phyloP scores from a whole-genome alignment of 805 yeast genomes.

The Kluyveromyces dobzhanskii region DNA sequence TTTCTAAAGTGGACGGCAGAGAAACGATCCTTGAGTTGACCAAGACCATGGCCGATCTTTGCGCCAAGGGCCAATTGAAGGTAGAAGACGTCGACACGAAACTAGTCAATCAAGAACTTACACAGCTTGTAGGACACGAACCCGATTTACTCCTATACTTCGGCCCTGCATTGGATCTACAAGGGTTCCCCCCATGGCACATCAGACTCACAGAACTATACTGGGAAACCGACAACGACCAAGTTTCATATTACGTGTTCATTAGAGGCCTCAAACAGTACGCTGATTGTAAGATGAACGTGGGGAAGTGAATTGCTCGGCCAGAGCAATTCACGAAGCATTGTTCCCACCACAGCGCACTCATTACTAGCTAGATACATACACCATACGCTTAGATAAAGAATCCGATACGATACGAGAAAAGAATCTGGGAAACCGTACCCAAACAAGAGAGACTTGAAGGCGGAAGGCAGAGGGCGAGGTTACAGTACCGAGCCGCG shows the following conservation, averaged over 20 bases:
- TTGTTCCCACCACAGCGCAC: too few relatives aligned
- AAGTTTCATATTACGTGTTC: constrained; percentile 76
- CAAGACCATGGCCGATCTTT: constrained; percentile 72
- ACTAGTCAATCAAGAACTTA: constrained; percentile 64
- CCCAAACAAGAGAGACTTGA: too few relatives aligned
- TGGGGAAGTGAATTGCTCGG: constrained; percentile 76
- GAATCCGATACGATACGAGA: too few relatives aligned
- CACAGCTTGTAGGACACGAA: constrained; percentile 76
- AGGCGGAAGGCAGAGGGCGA: too few relatives aligned
- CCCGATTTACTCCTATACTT: constrained; percentile 84
- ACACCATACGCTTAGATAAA: too few relatives aligned
- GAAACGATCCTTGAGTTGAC: constrained; percentile 85
- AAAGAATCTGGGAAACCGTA: too few relatives aligned
- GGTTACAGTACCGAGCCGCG: too few relatives aligned
- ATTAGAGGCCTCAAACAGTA: constrained; percentile 67
- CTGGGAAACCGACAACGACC: constrained; percentile 81
- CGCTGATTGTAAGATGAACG: constrained; percentile 75
- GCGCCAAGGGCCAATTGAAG: constrained; percentile 49
- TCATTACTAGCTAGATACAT: too few relatives aligned
- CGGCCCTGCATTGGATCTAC: constrained; percentile 80
- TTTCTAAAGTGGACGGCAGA: constrained; percentile 78
- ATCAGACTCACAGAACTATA: constrained; percentile 81
- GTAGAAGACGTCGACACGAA: constrained; percentile 64
- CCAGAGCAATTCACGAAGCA: too few relatives aligned
- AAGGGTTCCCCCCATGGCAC: constrained; percentile 98